These are phyloP conservation scores for Aaosphaeria pasadenensis DNA, from an alignment of 2,329 filamentous ascomycete genomes.

Conservation along the genomic window DNA sequence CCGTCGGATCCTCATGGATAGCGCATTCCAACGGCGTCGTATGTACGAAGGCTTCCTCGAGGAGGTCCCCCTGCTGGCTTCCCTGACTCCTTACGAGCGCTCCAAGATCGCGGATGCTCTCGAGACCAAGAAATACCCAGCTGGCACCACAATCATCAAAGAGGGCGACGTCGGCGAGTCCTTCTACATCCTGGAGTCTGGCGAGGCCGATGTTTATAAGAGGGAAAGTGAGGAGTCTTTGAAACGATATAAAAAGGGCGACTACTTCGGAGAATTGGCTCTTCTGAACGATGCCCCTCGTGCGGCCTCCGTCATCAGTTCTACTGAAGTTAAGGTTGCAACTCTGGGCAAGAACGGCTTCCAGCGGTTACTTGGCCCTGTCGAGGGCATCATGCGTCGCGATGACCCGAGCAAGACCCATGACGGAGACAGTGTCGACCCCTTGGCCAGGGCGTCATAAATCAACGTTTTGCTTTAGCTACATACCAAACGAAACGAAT, in stretches of 20 bases:
- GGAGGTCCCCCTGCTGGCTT: constrained; percentile 81
- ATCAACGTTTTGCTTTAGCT: neutral
- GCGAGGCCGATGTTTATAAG: constrained; percentile 84
- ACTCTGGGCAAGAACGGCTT: constrained; percentile 92
- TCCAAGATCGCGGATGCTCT: constrained; percentile 97
- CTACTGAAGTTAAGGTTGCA: constrained; percentile 88
- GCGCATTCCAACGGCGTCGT: constrained; percentile 88
- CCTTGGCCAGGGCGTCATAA: constrained; percentile 42
- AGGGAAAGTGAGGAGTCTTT: constrained; percentile 67
- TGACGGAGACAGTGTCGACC: constrained; percentile 59
- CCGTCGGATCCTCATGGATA: constrained; percentile 97
- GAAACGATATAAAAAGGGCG: constrained; percentile 82
- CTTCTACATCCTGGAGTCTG: constrained; percentile 87
- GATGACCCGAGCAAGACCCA: constrained; percentile 54
- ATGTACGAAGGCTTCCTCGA: constrained; percentile 98
- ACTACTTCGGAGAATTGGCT: constrained; percentile 96
- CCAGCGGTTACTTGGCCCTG: constrained; percentile 85
- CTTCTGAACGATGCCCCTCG: constrained; percentile 90
- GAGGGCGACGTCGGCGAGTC: constrained; percentile 90
- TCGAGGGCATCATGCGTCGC: constrained; percentile 91
- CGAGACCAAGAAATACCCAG: constrained; percentile 81
- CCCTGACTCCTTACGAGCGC: constrained; percentile 86
- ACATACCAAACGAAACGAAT: neutral
- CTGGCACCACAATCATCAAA: constrained; percentile 78
- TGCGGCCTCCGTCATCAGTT: constrained; percentile 81